Percentiles rank a stretch among this genome's conserved stretches.
Conservation (phyloP, 768 basidiomycete species). For the Grammothele lineata region DNA sequence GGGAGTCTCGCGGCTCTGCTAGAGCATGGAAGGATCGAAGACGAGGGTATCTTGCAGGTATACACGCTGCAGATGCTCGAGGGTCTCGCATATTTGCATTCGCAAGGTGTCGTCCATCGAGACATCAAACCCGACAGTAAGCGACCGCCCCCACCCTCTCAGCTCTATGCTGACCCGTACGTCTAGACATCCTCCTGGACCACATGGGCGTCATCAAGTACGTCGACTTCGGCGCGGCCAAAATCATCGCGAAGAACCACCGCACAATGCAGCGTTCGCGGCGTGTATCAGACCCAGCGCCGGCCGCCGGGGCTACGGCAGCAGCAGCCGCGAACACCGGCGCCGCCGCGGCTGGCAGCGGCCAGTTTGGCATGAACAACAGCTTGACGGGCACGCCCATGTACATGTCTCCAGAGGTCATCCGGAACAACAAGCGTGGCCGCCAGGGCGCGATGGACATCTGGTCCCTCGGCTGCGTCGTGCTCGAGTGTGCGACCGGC, state of each 20-base stretch:
- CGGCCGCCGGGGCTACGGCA: constrained; percentile 36
- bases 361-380: constrained; percentile 53
- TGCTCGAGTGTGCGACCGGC: constrained; percentile 94
- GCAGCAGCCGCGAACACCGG: too few species aligned
- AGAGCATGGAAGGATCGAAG: constrained; percentile 93
- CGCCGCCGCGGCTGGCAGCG: constrained; percentile 30
- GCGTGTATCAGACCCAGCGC: constrained; percentile 31
- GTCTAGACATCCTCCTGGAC: constrained; percentile 87
- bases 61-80: constrained; percentile 98
- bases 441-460: constrained; percentile 96
- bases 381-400: constrained; percentile 96
- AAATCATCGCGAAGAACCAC: constrained; percentile 88
- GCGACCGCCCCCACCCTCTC: constrained; percentile 23
- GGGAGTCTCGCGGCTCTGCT: constrained; percentile 86
- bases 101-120: constrained; percentile 87
- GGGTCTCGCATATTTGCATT: constrained; percentile 91
- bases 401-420: constrained; percentile 99
- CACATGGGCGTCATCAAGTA: constrained; percentile 91
- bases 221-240: constrained; percentile 97
- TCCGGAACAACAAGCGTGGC: constrained; percentile 88
- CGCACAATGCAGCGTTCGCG: constrained; percentile 74
- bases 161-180: neutral
- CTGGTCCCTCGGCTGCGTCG: constrained; percentile 97
- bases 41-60: constrained; percentile 91
- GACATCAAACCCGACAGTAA: constrained; percentile 98